Evolutionary conservation across 176 grass and related monocot species (phyloP).

Genomic region (Thinopyrum elongatum): DNA sequence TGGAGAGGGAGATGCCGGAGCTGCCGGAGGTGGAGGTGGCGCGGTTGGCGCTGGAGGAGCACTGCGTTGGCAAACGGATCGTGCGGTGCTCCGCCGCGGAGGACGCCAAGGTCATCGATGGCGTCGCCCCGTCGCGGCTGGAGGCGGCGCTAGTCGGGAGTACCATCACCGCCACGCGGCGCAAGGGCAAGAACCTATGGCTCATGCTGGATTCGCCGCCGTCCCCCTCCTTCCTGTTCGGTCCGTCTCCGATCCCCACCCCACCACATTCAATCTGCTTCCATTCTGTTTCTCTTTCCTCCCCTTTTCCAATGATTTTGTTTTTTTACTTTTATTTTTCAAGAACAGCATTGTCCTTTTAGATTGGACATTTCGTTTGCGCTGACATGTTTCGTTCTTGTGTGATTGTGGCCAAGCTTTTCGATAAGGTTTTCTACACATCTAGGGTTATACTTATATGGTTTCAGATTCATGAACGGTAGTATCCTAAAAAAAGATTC

Average conservation of each 20-base stretch:
- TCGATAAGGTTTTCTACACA: background rate
- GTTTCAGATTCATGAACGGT: background rate
- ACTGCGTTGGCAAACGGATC: slow-evolving; percentile 50
- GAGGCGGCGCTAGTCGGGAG: slow-evolving; percentile 43
- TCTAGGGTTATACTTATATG: background rate
- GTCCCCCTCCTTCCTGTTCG: slow-evolving; percentile 58
- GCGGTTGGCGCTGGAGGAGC: slow-evolving; percentile 48
- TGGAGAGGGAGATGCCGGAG: slow-evolving; percentile 47
- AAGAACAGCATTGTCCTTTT: background rate
- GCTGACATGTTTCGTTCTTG: background rate
- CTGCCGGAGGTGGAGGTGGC: slow-evolving; percentile 63
- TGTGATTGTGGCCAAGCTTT: background rate
- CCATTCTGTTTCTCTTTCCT: background rate
- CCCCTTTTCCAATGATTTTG: background rate
- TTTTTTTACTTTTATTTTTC: background rate
- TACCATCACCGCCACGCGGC: slow-evolving; percentile 28
- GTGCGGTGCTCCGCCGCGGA: slow-evolving; percentile 25
- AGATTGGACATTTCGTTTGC: background rate
- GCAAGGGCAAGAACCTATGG: slow-evolving; percentile 68
- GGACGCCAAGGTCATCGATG: slow-evolving; percentile 65
- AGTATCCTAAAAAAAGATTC: too few relatives aligned
- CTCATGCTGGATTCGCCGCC: slow-evolving; percentile 48
- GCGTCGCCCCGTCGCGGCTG: slow-evolving; percentile 40
- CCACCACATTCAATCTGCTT: background rate
- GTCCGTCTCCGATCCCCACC: background rate